Base-by-base conservation (phyloP, 345 rosid species). In the Linum trigynum region DNA sequence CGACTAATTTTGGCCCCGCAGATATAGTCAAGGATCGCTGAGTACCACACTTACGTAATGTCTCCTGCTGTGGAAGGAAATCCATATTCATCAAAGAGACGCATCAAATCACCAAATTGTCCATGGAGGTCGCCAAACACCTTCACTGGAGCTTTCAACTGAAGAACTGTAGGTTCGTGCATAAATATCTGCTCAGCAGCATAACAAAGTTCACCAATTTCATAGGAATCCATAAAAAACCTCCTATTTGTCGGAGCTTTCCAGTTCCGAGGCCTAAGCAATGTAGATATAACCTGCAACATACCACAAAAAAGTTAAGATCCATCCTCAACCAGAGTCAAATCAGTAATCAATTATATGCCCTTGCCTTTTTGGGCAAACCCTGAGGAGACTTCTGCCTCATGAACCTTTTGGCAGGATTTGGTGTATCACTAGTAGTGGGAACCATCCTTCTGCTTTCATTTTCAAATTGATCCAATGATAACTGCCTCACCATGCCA, bases 31-130 rank as follows among this genome's bases (percentile, higher is more conserved):
- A 39, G 62, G 38, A 56, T 64, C 65, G 41, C 63, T 58, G 3
- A 48, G n/a, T 48, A 50, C 63, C n/a, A 70, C 71, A 78, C 86
- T 83, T 81, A 94, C 99, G 96, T 90, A 53, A 94, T 90, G 71
- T 94, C 99, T 76, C 99, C 97, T 66, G 97, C 97, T 61, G 97
- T 80, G 71, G 99, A 94, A 68, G 99, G 99, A 83, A 83, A 88
- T 57, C 99, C 99, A 71, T 94, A 94, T 79, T 94, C 99, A 83
- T 85, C 97, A 74, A 94, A 94, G 16, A 90, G 75, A 67, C 96
- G 83, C 99, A 90, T 94, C 61, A 94, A 75, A 72, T 94, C 99
- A 51, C 99, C 99, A 74, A 90, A 94, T 72, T 94, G 97, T 17
- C 99, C 99, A 55, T 94, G 99, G 72, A 94, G 95, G 73, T 94